Percentiles rank a stretch among this genome's conserved stretches.
phyloP scores from a whole-genome alignment of 2,329 filamentous ascomycete species.

The Leptosphaerulina australis region DNA sequence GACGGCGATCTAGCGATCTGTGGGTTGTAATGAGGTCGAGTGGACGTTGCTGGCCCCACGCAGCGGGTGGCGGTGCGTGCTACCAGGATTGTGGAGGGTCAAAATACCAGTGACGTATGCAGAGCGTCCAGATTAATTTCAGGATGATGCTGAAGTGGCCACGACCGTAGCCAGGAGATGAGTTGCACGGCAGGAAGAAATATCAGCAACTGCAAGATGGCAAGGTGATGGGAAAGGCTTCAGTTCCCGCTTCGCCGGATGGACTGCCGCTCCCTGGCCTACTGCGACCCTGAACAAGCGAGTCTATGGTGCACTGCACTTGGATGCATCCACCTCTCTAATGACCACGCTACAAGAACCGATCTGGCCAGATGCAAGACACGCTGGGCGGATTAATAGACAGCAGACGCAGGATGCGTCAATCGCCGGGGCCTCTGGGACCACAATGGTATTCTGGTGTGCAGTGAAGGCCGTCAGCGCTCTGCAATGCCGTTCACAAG shows the following conservation, averaged over 20 bases:
- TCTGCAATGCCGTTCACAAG: neutral
- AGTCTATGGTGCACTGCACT: too few species aligned
- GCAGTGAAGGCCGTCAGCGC: neutral
- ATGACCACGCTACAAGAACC: constrained; percentile 9
- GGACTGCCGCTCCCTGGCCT: constrained; percentile 2
- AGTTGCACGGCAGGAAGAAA: constrained; percentile 6
- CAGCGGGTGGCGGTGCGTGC: constrained; percentile 28
- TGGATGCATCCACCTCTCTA: constrained; percentile 8
- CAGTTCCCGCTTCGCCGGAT: constrained; percentile 20
- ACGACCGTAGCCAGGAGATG: constrained; percentile 11
- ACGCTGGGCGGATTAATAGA: constrained; percentile 15
- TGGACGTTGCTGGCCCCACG: constrained; percentile 23
- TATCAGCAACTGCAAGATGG: constrained; percentile 5
- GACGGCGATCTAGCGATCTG: constrained; percentile 23
- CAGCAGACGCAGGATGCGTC: constrained; percentile 21
- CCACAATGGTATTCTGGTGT: constrained; percentile 4
- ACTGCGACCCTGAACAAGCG: neutral
- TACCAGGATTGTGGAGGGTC: constrained; percentile 22
- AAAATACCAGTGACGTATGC: constrained; percentile 27
- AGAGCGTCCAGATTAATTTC: constrained; percentile 25
- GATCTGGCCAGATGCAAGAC: constrained; percentile 28
- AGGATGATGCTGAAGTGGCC: constrained; percentile 16
- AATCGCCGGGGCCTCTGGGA: constrained; percentile 3
- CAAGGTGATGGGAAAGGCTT: neutral
- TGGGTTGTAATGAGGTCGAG: constrained; percentile 27